These are phyloP conservation scores for Pythium volutum DNA, from an alignment of 352 stramenopile genomes.

Conservation along the genomic window DNA sequence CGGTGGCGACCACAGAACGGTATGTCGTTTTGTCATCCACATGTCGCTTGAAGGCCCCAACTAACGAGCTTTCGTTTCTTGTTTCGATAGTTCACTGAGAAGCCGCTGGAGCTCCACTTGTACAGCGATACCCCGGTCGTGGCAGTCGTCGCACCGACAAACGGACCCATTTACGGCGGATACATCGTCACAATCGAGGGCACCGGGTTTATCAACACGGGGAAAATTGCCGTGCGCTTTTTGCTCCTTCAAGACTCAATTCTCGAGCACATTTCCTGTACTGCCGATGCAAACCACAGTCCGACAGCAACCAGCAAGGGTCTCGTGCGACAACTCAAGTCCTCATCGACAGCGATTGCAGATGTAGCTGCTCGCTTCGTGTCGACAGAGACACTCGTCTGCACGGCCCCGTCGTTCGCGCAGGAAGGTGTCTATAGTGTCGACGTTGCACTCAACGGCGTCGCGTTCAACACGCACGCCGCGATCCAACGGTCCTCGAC, in stretches of 20 bases:
- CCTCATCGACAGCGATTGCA: background rate
- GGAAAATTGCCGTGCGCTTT: slow-evolving; percentile 58
- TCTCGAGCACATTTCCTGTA: background rate
- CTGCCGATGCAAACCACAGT: background rate
- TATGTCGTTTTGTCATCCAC: slow-evolving; percentile 20
- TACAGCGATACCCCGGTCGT: slow-evolving; percentile 47
- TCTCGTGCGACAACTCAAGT: background rate
- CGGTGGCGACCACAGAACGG: slow-evolving; percentile 48
- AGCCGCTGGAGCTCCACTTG: slow-evolving; percentile 46
- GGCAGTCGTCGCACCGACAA: slow-evolving; percentile 46
- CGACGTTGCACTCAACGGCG: slow-evolving; percentile 55
- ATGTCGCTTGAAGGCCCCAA: background rate
- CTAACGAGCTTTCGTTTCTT: background rate
- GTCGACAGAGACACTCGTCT: slow-evolving; percentile 42
- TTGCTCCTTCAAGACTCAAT: slow-evolving; percentile 34
- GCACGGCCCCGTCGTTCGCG: slow-evolving; percentile 45
- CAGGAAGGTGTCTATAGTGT: slow-evolving; percentile 70
- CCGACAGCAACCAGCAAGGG: background rate
- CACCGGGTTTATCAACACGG: slow-evolving; percentile 59
- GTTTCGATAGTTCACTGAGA: slow-evolving; percentile 46
- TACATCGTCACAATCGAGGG: slow-evolving; percentile 61
- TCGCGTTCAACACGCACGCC: slow-evolving; percentile 58
- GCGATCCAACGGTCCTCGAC: slow-evolving; percentile 26
- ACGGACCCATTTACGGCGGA: slow-evolving; percentile 74
- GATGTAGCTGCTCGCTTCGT: slow-evolving; percentile 33